phyloP scores from a whole-genome alignment of 257 asterid species.

The Gynochthodes officinalis region DNA sequence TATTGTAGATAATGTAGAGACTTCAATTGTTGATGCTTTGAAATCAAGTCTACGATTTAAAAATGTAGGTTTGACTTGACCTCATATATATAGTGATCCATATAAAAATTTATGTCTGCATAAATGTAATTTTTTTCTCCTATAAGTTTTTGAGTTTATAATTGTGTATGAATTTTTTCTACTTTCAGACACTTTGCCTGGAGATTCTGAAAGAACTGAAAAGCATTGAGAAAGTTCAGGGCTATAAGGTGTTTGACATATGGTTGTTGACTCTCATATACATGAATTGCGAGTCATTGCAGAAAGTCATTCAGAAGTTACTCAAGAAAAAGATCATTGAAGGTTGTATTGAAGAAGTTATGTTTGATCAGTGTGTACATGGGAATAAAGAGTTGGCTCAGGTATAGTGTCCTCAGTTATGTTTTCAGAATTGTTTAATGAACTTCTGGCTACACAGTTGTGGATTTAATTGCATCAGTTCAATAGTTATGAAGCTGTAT shows the following conservation, averaged over 20 bases:
- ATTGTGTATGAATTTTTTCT: not conserved
- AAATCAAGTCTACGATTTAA: conserved; percentile 73
- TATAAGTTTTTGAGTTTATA: not conserved
- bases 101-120: not conserved
- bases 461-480: not conserved
- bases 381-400: conserved; percentile 65
- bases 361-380: conserved; percentile 66
- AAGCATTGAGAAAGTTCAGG: conserved; percentile 56
- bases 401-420: conserved; percentile 35
- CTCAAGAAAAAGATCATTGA: conserved; percentile 73
- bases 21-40: conserved; percentile 71
- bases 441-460: not conserved
- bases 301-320: conserved; percentile 62
- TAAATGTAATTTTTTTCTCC: not conserved
- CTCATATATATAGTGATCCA: not conserved
- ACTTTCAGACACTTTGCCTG: conserved; percentile 59
- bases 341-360: conserved; percentile 58
- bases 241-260: conserved; percentile 76
- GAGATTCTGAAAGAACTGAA: conserved; percentile 76
- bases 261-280: conserved; percentile 64
- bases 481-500: not conserved
- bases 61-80: conserved; percentile 44
- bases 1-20: conserved; percentile 45
- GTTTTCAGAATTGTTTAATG: not conserved
- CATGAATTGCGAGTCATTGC: conserved; percentile 64